A percentile compares a stretch with the other conserved stretches of the same genome.
These are phyloP conservation scores for Cladophialophora exuberans DNA, from an alignment of 2,329 filamentous ascomycete genomes.

Conservation along the genomic window DNA sequence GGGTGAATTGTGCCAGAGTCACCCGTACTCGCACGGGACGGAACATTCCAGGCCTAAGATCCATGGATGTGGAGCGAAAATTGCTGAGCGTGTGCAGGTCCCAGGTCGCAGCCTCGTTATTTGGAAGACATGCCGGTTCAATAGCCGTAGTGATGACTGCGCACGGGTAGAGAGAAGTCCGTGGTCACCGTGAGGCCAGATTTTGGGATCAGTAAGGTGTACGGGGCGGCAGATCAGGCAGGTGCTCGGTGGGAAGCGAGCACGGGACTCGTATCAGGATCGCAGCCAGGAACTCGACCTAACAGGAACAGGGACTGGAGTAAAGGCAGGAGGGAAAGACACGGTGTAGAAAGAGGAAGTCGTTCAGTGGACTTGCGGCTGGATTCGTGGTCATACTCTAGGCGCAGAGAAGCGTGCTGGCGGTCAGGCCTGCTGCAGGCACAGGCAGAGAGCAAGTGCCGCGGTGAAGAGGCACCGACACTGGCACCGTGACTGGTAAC, in stretches of 20 bases:
- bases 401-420: too few relatives aligned
- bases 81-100: not conserved
- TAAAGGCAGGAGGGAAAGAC: not conserved
- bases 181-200: not conserved
- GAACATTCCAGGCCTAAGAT: too few relatives aligned
- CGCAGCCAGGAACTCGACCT: not conserved
- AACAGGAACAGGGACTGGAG: too few relatives aligned
- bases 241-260: too few relatives aligned
- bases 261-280: too few relatives aligned
- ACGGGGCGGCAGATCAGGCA: not conserved
- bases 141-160: too few relatives aligned
- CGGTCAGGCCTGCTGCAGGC: not conserved
- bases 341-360: not conserved
- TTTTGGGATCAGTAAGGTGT: not conserved
- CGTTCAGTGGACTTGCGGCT: too few relatives aligned
- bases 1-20: too few relatives aligned
- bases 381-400: too few relatives aligned
- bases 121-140: not conserved
- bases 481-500: too few relatives aligned
- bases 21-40: too few relatives aligned
- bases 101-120: conserved; percentile 4
- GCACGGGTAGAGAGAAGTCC: not conserved
- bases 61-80: not conserved
- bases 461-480: too few relatives aligned
- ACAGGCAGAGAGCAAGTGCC: not conserved